Evolutionary conservation across 176 grass and related monocot species (phyloP).

Genomic region (Coix lacrymajobi): DNA sequence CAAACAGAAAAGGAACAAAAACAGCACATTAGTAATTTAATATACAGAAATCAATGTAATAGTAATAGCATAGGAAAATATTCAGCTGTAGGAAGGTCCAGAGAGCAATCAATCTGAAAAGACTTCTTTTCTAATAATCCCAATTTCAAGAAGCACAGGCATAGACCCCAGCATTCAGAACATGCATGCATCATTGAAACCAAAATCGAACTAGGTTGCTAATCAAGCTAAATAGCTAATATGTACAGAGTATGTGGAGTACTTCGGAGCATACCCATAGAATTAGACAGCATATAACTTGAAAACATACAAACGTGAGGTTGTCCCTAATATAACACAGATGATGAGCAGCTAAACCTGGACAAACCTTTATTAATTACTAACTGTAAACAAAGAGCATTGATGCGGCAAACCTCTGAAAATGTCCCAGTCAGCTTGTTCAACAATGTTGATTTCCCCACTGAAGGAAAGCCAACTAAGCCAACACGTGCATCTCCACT

Average conservation of each 20-base stretch:
- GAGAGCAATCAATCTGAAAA: not conserved
- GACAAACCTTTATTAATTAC: not conserved
- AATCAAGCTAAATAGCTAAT: not conserved
- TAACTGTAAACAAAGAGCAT: slow-evolving; percentile 11
- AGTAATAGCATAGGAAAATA: not conserved
- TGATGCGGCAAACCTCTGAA: slow-evolving; percentile 65
- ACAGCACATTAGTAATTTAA: not conserved
- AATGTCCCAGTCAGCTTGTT: slow-evolving; percentile 97
- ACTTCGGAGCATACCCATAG: not conserved
- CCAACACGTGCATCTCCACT: slow-evolving; percentile 95
- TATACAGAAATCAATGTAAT: not conserved
- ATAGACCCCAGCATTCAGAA: not conserved
- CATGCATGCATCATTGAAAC: not conserved
- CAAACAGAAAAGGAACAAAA: slow-evolving; percentile 21
- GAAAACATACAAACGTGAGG: not conserved
- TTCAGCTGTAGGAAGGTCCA: not conserved
- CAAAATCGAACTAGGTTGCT: not conserved
- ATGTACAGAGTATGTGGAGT: not conserved
- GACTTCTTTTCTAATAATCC: not conserved
- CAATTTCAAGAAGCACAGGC: not conserved
- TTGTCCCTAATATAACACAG: not conserved
- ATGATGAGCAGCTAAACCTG: not conserved
- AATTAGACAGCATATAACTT: not conserved
- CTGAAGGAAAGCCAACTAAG: slow-evolving; percentile 91
- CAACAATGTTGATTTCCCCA: slow-evolving; percentile 94